Evolutionary conservation across 495 filamentous ascomycete genomes (phyloP).

Genomic region (Xylaria sp.): DNA sequence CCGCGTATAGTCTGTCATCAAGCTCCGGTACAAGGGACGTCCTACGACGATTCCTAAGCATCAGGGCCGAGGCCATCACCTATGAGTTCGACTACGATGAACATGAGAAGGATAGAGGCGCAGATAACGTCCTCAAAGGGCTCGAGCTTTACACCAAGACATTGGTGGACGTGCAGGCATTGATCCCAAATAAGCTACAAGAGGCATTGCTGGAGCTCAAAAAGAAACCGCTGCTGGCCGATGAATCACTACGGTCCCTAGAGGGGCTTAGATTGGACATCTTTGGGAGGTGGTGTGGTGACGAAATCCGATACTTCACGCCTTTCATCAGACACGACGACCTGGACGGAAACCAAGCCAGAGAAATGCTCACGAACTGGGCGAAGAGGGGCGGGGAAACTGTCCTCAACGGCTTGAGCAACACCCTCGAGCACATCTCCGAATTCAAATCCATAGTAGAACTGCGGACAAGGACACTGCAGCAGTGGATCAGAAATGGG

Average conservation of each 20-base stretch:
- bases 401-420: slow-evolving; percentile 65
- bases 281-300: slow-evolving; percentile 79
- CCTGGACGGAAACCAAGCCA: slow-evolving; percentile 67
- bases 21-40: slow-evolving; percentile 83
- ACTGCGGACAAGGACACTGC: slow-evolving; percentile 71
- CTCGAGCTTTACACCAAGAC: slow-evolving; percentile 79
- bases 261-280: slow-evolving; percentile 82
- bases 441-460: slow-evolving; percentile 73
- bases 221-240: slow-evolving; percentile 70
- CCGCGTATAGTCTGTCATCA: slow-evolving; percentile 82
- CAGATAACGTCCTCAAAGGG: slow-evolving; percentile 63
- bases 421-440: slow-evolving; percentile 58
- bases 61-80: slow-evolving; percentile 71
- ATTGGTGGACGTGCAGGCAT: slow-evolving; percentile 72
- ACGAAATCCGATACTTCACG: slow-evolving; percentile 84
- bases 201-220: slow-evolving; percentile 75
- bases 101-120: slow-evolving; percentile 40
- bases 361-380: slow-evolving; percentile 74
- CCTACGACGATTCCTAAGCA: slow-evolving; percentile 78
- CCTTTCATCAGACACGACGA: slow-evolving; percentile 91
- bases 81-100: slow-evolving; percentile 59
- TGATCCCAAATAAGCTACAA: slow-evolving; percentile 75
- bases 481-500: slow-evolving; percentile 72
- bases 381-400: slow-evolving; percentile 70
- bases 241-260: slow-evolving; percentile 67